Base-by-base conservation (phyloP, 345 rosid genomes). In the Dimocarpus longan region DNA sequence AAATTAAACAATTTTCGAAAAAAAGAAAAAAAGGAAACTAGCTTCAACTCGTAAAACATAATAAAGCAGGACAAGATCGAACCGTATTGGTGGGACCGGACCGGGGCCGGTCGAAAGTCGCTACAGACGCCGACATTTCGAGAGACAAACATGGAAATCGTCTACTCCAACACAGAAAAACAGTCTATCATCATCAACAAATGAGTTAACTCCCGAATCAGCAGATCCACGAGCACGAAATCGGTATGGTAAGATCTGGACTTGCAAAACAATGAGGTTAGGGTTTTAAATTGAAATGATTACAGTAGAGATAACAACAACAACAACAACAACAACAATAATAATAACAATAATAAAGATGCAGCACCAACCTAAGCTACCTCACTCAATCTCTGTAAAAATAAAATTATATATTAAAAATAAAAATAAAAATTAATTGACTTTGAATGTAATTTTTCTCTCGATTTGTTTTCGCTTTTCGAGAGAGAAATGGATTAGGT, bases 21-120 rank as follows among this genome's bases (percentile, higher is more conserved):
- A 44, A 26, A 16, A 68, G 2, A 1, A 15, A 0, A 37, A 16
- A 46, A 19, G 15, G 28, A 48, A 19, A 28, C 46, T 19, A 63
- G 59, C 68, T n/a, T 32, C 32, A 39, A 46, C 12, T 7, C 52
- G 52, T 11, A 46, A 32, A 46, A 46, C 52, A 46, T 11, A 46
- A 50, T 75, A 24, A 26, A 48, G 19, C 63, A 75, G 12, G 52
- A 46, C 32, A 66, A 67, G 79, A 76, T 76, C 66, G 22, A 52
- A 95, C 98, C 98, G 94, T 87, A 85, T 92, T 93, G 15, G 98
- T 82, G 72, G 88, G 80, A 68, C 90, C 88, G 32, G 46, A 85
- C 76, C 95, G 88, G 5, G 95, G 91, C 78, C 97, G 93, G 87
- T 95, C 98, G 82, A 93, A 86, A 85, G 93, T 90, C 75, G 94